Conservation (phyloP, 805 yeast genomes). For the Myxozyma geophila region DNA sequence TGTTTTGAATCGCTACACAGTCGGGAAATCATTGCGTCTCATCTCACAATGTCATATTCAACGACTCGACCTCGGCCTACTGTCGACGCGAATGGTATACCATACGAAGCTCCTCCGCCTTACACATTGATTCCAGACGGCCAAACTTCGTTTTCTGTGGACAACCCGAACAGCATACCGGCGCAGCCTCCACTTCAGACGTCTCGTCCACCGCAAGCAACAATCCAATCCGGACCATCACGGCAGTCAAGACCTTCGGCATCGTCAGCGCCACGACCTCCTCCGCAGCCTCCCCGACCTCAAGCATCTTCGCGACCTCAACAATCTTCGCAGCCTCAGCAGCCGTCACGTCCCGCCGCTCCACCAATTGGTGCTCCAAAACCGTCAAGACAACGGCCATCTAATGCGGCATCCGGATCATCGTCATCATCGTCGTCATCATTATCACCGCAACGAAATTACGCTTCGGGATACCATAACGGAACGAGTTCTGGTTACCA, state of each 20-base stretch:
- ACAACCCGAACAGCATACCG: not conserved
- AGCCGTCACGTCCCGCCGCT: not conserved
- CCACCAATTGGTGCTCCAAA: no score
- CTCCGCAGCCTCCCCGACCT: slow-evolving; percentile 4
- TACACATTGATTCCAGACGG: slow-evolving; percentile 12
- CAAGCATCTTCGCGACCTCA: not conserved
- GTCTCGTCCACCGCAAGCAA: slow-evolving; percentile 1
- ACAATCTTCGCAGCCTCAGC: not conserved
- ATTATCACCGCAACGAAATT: not conserved
- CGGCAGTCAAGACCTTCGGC: not conserved
- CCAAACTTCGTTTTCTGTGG: slow-evolving; percentile 11
- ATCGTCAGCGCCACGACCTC: not conserved
- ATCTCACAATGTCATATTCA: not conserved
- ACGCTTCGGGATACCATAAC: not conserved
- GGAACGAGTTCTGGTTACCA: not conserved
- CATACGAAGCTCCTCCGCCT: slow-evolving; percentile 18
- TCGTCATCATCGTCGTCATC: slow-evolving; percentile 1
- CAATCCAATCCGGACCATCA: not conserved
- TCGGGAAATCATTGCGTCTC: no score
- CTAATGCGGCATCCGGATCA: not conserved
- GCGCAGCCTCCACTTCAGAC: not conserved
- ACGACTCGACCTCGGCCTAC: not conserved
- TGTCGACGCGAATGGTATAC: slow-evolving; percentile 8
- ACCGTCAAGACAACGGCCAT: not conserved
- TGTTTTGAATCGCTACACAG: no score